Evolutionary conservation across 2,329 filamentous ascomycete species (phyloP).

Genomic region (Microcyclosporella mali): DNA sequence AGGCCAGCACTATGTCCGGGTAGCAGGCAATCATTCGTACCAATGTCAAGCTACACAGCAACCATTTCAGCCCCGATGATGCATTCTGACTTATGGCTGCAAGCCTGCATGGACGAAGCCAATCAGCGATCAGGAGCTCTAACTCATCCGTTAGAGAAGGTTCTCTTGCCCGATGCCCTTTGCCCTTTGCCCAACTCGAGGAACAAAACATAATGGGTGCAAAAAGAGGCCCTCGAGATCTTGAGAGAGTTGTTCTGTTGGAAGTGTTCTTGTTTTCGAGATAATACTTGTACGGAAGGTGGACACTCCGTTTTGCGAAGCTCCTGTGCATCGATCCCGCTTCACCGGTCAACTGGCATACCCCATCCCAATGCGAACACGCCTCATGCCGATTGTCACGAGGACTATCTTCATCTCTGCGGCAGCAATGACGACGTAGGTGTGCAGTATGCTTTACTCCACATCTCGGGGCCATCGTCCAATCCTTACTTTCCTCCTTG

Average conservation of each 20-base stretch:
- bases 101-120: neutral
- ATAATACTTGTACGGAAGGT: neutral
- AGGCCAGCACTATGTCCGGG: too few species aligned
- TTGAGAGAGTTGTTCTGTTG: neutral
- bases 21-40: neutral
- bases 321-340: neutral
- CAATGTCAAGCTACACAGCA: too few species aligned
- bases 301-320: neutral
- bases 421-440: too few species aligned
- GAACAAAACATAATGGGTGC: neutral
- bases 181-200: conserved; percentile 1
- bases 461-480: too few species aligned
- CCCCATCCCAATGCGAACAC: neutral
- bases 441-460: too few species aligned
- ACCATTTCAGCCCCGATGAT: too few species aligned
- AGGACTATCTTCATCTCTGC: too few species aligned
- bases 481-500: too few species aligned
- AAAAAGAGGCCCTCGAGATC: neutral
- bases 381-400: too few species aligned
- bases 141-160: neutral
- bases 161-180: conserved; percentile 1
- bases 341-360: conserved; percentile 1
- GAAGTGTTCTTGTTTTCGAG: neutral
- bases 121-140: neutral
- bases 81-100: neutral